Evolutionary conservation across 2,329 filamentous ascomycete genomes (phyloP).

Genomic region (Colletotrichum tropicale): DNA sequence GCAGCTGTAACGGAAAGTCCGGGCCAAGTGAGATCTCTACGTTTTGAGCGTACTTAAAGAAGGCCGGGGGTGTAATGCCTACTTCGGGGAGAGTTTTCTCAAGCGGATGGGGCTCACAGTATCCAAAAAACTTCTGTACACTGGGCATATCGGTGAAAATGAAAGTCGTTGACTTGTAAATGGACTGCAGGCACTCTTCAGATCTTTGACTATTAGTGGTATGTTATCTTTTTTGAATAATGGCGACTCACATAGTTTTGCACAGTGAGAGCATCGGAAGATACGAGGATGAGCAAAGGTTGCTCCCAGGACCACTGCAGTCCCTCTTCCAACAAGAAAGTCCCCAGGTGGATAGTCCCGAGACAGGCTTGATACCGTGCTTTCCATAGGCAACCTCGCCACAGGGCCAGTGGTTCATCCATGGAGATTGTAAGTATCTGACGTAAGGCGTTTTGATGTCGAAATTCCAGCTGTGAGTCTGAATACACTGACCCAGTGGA

Average conservation of each 20-base stretch:
- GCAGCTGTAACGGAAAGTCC: neutral
- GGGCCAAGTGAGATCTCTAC: neutral
- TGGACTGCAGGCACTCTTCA: neutral
- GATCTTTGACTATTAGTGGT: no score
- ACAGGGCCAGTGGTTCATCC: conserved; percentile 9
- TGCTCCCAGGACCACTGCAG: neutral
- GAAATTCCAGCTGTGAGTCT: no score
- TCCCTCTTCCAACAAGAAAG: neutral
- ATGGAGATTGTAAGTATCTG: neutral
- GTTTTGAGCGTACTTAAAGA: neutral
- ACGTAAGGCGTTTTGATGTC: neutral
- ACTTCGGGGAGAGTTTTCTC: neutral
- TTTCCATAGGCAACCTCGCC: neutral
- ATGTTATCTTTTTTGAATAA: no score
- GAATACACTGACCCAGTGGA: no score
- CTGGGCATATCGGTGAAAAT: neutral
- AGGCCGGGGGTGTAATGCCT: neutral
- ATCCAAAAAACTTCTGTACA: neutral
- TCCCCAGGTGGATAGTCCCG: neutral
- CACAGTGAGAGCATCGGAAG: no score
- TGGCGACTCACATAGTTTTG: no score
- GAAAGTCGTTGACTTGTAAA: neutral
- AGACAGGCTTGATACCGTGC: neutral
- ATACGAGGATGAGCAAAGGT: no score
- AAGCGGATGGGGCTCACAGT: neutral